Percentiles rank a stretch among this genome's conserved stretches.
Evolutionary conservation across 331 rosid genomes (phyloP).

Genomic region (Cydonia oblonga): DNA sequence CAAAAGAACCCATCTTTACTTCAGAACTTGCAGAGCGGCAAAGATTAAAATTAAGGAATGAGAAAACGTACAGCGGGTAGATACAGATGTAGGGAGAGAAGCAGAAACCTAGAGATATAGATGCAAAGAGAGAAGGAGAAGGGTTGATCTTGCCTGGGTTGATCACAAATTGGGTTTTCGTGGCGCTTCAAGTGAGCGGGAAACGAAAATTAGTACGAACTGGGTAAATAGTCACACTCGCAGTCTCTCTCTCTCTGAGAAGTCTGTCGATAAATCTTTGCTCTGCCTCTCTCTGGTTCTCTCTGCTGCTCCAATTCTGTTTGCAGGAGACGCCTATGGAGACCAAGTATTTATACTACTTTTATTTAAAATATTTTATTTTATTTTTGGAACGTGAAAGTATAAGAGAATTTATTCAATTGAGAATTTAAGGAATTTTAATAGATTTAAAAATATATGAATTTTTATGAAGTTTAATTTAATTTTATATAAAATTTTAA

Average conservation of each 20-base stretch:
- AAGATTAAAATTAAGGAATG: background rate
- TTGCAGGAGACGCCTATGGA: background rate
- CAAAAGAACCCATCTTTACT: background rate
- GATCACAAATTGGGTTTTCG: conserved; percentile 2
- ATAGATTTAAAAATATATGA: too few relatives aligned
- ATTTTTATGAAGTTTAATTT: too few relatives aligned
- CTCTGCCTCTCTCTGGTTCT: background rate
- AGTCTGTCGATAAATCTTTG: too few relatives aligned
- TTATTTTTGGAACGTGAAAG: too few relatives aligned
- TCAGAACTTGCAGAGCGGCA: background rate
- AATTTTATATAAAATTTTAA: too few relatives aligned
- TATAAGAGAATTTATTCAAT: too few relatives aligned
- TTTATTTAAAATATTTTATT: too few relatives aligned
- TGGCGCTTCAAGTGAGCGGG: conserved; percentile 3
- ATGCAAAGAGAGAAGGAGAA: background rate
- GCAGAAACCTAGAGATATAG: background rate
- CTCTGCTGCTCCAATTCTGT: background rate
- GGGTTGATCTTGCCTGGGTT: conserved; percentile 31
- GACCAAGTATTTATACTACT: background rate
- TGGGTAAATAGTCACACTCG: background rate
- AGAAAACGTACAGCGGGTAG: background rate
- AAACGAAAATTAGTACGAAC: conserved; percentile 9
- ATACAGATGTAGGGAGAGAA: background rate
- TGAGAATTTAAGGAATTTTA: too few relatives aligned
- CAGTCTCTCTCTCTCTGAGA: background rate